Evolutionary conservation across 2,329 filamentous ascomycete genomes (phyloP), one percentile per base, ranked within the genome.

Genomic region (Beauveria varroae): DNA sequence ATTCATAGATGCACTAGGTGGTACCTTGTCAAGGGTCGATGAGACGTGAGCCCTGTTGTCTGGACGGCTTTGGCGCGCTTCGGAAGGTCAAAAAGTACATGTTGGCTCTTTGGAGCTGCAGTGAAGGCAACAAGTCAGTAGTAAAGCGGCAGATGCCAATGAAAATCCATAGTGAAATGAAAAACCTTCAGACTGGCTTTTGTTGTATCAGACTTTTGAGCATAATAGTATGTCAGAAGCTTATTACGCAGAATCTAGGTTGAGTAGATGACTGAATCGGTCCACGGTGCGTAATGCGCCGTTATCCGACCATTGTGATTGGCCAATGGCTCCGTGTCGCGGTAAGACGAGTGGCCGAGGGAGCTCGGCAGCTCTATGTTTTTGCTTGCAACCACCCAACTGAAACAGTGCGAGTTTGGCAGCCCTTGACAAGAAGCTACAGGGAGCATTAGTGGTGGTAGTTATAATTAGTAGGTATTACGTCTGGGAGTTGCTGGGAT

Each of bases 251-350:
- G 52, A 55, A 26, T 41, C 22, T 40, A 18, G 24, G 2, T 20
- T 57, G 50, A 7, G 12, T 30, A 57, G n/a, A 18, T 30, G 24
- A 56, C 20, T 20, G 44, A 59, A 52, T 34, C 40, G 24, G 34
- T n/a, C 34, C 30, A 20, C 7, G 18, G 18, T 52, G 57, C 46
- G 60, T 61, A 56, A 61, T 50, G 44, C 46, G 53, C 53, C 60
- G 60, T 61, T 61, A 61, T 61, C 60, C 53, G 53, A 30, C 16
- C 18, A 20, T n/a, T 41, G 28, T 61, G 60, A 61, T 61, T 61
- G 60, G 60, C 40, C 60, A 61, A 61, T 57, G 44, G 53, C 57
- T 60, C 37, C 10, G 26, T n/a, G 24, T n/a, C 9, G 12, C n/a
- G 40, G 28, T n/a, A 18, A n/a, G 57, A 59, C 37, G 47, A 51